Percentiles rank a stretch among this genome's conserved stretches.
phyloP scores from a whole-genome alignment of 164 flowering plant species.

The Magnolia officinalis region DNA sequence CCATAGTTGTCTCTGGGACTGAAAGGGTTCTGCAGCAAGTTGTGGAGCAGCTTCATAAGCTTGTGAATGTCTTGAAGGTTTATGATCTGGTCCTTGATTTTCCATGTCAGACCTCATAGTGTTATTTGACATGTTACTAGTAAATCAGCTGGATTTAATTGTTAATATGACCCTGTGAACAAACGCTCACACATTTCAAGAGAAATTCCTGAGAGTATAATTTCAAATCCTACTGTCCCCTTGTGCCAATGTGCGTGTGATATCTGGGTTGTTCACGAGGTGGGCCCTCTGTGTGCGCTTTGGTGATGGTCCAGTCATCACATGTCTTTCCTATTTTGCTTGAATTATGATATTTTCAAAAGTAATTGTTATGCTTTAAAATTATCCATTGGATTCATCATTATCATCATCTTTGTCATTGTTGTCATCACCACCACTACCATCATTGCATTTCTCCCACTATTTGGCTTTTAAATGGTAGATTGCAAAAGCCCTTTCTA shows the following conservation, averaged over 20 bases:
- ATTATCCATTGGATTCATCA: too few species aligned
- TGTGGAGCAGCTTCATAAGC: conserved; percentile 83
- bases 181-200: not conserved
- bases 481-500: too few species aligned
- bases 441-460: not conserved
- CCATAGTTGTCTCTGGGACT: conserved; percentile 92
- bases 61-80: conserved; percentile 91
- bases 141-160: not conserved
- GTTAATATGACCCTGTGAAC: not conserved
- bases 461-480: not conserved
- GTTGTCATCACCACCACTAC: not conserved
- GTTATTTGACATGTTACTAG: not conserved
- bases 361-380: too few species aligned
- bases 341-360: too few species aligned
- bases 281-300: not conserved
- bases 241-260: not conserved
- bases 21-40: conserved; percentile 77
- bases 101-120: conserved; percentile 1
- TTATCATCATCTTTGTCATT: too few species aligned
- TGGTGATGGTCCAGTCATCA: not conserved
- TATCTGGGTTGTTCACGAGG: not conserved
- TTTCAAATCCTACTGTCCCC: not conserved
- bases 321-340: too few species aligned
- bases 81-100: conserved; percentile 1
- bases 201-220: not conserved